Percentiles rank a stretch among this genome's conserved stretches.
These are phyloP conservation scores for Golubevia sp. DNA, from an alignment of 1,284 basidiomycete genomes.

Conservation along the genomic window DNA sequence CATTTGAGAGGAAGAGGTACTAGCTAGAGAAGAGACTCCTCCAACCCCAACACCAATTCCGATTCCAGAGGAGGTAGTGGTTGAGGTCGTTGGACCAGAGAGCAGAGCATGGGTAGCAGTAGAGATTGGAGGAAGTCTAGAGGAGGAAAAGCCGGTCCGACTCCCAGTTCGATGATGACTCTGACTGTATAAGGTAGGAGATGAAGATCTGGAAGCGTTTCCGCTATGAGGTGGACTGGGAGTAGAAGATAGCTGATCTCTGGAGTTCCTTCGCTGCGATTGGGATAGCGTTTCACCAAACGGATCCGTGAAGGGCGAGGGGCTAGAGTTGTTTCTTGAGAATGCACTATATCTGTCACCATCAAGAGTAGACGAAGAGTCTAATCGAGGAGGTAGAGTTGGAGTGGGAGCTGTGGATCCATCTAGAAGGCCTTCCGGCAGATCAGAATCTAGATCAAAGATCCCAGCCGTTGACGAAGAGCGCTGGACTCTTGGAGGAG, in stretches of 20 bases:
- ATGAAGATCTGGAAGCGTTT: no score
- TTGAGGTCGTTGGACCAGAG: slow-evolving; percentile 4
- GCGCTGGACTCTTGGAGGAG: background rate
- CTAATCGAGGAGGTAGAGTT: slow-evolving; percentile 22
- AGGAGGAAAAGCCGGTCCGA: no score
- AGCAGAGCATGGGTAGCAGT: slow-evolving; percentile 14
- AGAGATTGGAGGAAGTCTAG: background rate
- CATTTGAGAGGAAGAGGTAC: background rate
- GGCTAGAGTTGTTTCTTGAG: no score
- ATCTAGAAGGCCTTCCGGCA: slow-evolving; percentile 15
- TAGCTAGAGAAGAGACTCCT: background rate
- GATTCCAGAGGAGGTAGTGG: background rate
- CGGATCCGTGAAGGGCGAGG: background rate
- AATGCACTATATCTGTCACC: no score
- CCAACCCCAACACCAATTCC: no score
- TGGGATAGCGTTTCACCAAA: background rate
- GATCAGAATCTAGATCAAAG: slow-evolving; percentile 37
- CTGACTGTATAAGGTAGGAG: no score
- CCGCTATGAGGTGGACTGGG: no score
- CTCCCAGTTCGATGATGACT: no score
- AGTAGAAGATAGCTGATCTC: no score
- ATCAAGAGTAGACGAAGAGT: slow-evolving; percentile 7
- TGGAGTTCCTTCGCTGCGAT: no score
- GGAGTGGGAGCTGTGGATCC: slow-evolving; percentile 15
- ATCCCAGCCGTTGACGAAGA: slow-evolving; percentile 35